These are phyloP conservation scores for Murraya koenigii DNA, from an alignment of 345 rosid species.

Conservation along the genomic window DNA sequence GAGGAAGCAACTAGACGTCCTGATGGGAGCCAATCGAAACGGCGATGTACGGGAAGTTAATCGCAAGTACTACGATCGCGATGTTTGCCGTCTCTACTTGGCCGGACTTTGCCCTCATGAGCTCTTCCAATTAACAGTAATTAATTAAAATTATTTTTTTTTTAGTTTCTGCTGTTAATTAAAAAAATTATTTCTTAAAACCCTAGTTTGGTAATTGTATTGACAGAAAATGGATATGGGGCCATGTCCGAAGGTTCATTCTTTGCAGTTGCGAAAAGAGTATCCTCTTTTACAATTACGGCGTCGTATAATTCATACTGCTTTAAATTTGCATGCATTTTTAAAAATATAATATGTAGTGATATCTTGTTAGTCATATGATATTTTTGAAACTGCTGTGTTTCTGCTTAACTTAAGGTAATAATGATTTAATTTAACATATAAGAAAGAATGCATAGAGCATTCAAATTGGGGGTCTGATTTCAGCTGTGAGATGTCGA, in stretches of 20 bases:
- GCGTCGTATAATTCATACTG: background rate
- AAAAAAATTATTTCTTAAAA: background rate
- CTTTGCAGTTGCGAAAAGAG: conserved; percentile 95
- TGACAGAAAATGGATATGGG: conserved; percentile 99
- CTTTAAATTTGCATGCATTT: background rate
- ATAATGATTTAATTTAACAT: too few species aligned
- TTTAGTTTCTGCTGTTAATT: background rate
- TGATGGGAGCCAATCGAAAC: conserved; percentile 98
- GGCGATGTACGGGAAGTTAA: conserved; percentile 97
- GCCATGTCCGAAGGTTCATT: conserved; percentile 98
- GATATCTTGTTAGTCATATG: background rate
- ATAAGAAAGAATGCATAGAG: too few species aligned
- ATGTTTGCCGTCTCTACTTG: conserved; percentile 91
- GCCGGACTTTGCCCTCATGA: conserved; percentile 99
- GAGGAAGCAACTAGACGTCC: conserved; percentile 98
- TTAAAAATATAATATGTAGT: background rate
- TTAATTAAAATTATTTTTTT: background rate
- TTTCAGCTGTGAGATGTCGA: too few species aligned
- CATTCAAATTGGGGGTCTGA: too few species aligned
- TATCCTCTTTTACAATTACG: conserved; percentile 45
- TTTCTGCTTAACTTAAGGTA: background rate
- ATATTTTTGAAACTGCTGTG: background rate
- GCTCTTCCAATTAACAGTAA: conserved; percentile 92
- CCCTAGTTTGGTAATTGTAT: background rate
- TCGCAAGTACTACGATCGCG: conserved; percentile 98